phyloP scores from a whole-genome alignment of 2,329 filamentous ascomycete species.

The Bimuria novae-zelandiae region DNA sequence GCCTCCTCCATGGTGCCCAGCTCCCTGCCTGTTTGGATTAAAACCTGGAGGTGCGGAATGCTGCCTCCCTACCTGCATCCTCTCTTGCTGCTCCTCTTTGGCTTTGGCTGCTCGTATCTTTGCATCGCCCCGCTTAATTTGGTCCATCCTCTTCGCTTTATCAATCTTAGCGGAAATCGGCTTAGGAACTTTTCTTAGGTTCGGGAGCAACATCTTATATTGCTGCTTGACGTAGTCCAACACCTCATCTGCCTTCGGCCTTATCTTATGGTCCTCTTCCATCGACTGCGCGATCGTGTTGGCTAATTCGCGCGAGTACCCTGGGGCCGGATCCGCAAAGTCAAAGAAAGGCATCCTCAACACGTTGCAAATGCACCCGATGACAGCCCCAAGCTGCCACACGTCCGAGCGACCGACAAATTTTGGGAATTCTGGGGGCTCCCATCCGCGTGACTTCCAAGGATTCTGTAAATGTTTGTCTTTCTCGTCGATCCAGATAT shows the following conservation, averaged over 20 bases:
- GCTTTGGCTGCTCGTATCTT: not conserved
- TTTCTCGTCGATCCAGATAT: not conserved
- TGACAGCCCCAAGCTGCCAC: slow-evolving; percentile 10
- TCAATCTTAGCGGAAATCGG: not conserved
- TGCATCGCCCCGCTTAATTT: not conserved
- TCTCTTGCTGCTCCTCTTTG: not conserved
- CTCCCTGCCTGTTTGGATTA: not conserved
- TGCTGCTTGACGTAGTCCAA: not conserved
- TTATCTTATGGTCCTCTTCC: not conserved
- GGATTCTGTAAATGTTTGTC: not conserved
- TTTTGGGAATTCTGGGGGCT: not conserved
- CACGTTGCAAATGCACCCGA: slow-evolving; percentile 12
- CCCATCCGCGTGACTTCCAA: not conserved
- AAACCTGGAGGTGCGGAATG: not conserved
- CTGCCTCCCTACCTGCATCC: not conserved
- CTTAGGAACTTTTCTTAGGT: not conserved
- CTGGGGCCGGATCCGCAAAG: slow-evolving; percentile 6
- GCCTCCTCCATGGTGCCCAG: not conserved
- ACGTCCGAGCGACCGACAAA: slow-evolving; percentile 7
- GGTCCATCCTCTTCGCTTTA: not conserved
- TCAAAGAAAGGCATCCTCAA: not conserved
- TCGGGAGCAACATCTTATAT: not conserved
- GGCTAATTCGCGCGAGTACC: slow-evolving; percentile 6
- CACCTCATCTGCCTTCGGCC: slow-evolving; percentile 10
- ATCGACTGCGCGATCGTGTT: slow-evolving; percentile 7